phyloP scores from a whole-genome alignment of 2,329 filamentous ascomycete species.

The Botrytis medusae region DNA sequence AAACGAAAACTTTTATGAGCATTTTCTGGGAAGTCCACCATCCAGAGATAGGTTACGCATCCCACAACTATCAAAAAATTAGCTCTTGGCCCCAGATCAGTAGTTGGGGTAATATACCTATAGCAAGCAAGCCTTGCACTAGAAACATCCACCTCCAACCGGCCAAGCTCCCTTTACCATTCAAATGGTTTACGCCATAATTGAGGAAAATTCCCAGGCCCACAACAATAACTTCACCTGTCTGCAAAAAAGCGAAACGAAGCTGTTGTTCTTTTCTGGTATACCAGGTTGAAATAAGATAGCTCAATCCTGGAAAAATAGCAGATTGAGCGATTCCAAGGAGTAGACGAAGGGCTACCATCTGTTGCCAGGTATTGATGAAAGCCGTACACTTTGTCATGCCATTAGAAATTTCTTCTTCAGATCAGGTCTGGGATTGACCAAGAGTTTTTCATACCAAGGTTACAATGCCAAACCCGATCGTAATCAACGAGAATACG shows the following conservation, averaged over 20 bases:
- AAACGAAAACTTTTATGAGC: slow-evolving; percentile 53
- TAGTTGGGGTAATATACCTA: slow-evolving; percentile 33
- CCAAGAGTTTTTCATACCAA: slow-evolving; percentile 40
- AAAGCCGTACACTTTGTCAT: slow-evolving; percentile 59
- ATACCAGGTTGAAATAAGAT: slow-evolving; percentile 46
- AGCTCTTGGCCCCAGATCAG: background rate
- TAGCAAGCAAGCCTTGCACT: slow-evolving; percentile 52
- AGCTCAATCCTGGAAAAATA: slow-evolving; percentile 53
- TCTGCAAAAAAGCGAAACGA: slow-evolving; percentile 66
- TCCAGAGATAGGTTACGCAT: slow-evolving; percentile 54
- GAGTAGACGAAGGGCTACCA: slow-evolving; percentile 66
- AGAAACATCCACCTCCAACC: slow-evolving; percentile 71
- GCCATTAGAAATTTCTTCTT: background rate
- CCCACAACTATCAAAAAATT: slow-evolving; percentile 45
- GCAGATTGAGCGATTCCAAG: slow-evolving; percentile 63
- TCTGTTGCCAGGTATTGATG: slow-evolving; percentile 65
- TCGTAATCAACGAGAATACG: slow-evolving; percentile 61
- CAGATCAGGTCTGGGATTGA: background rate
- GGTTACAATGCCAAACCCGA: slow-evolving; percentile 63
- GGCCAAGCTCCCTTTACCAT: slow-evolving; percentile 52
- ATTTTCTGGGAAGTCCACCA: slow-evolving; percentile 66
- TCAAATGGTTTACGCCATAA: slow-evolving; percentile 64
- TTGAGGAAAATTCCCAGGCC: slow-evolving; percentile 45
- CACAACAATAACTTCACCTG: slow-evolving; percentile 63
- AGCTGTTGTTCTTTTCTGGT: slow-evolving; percentile 41